Conservation (phyloP, 352 stramenopile species). For the Globisporangium nodosum region DNA sequence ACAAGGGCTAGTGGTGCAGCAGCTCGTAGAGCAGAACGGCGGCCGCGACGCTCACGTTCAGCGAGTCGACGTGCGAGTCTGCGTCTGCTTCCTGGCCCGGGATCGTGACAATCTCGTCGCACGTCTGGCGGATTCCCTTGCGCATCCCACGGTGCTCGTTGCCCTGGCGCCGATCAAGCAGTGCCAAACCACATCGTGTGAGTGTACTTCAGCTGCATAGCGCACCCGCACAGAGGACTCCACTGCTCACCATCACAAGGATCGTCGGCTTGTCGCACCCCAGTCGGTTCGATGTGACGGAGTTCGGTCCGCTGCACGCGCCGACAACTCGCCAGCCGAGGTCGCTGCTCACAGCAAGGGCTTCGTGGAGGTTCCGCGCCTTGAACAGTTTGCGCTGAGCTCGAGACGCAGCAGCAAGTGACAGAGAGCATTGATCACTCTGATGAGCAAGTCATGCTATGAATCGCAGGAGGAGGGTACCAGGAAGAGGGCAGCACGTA, state of each 20-base stretch:
- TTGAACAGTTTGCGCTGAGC: conserved; percentile 60
- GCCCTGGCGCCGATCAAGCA: conserved; percentile 23
- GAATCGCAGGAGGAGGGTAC: not conserved
- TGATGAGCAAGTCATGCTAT: not conserved
- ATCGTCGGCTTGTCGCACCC: conserved; percentile 50
- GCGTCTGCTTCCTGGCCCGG: conserved; percentile 49
- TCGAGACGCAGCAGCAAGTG: not conserved
- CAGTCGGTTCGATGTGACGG: conserved; percentile 54
- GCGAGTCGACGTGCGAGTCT: conserved; percentile 68
- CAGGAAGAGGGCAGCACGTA: conserved; percentile 11
- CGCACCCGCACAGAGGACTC: not conserved
- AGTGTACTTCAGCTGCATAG: not conserved
- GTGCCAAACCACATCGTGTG: not conserved
- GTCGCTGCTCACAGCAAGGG: conserved; percentile 53
- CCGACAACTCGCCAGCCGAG: conserved; percentile 70
- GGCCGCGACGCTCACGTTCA: conserved; percentile 76
- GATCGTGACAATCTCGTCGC: conserved; percentile 70
- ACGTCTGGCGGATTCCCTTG: conserved; percentile 67
- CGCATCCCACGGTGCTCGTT: conserved; percentile 77
- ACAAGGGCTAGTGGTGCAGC: conserved; percentile 41
- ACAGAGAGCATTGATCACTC: not conserved
- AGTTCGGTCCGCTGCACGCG: conserved; percentile 66
- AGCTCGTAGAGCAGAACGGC: conserved; percentile 77
- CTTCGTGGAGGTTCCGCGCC: conserved; percentile 62
- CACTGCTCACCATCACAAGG: conserved; percentile 62